These are phyloP conservation scores for Corchorus olitorius DNA, from an alignment of 345 rosid genomes.

Conservation along the genomic window DNA sequence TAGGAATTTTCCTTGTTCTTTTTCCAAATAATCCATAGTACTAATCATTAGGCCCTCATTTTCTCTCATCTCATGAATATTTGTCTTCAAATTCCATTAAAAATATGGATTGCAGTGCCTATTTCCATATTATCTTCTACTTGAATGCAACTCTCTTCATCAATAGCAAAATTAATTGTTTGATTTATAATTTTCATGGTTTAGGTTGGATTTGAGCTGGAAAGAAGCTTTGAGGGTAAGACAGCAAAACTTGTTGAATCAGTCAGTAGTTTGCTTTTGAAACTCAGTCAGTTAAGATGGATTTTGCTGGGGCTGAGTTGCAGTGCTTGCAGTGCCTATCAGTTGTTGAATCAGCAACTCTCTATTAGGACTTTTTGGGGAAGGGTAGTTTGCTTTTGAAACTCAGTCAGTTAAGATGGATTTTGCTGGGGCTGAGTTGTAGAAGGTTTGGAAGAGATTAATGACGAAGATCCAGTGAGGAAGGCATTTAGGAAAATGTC, in stretches of 20 bases:
- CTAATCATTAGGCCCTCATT: background rate
- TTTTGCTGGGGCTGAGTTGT: conserved; percentile 80
- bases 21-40: background rate
- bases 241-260: conserved; percentile 70
- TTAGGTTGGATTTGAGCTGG: conserved; percentile 75
- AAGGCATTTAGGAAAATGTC: conserved; percentile 99
- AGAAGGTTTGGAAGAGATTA: conserved; percentile 79
- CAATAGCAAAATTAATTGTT: conserved; percentile 3
- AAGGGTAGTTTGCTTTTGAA: too few species aligned
- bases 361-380: too few species aligned
- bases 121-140: conserved; percentile 5
- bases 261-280: too few species aligned
- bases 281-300: too few species aligned
- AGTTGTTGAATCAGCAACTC: conserved; percentile 94
- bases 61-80: conserved; percentile 11
- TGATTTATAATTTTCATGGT: conserved; percentile 20
- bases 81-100: background rate
- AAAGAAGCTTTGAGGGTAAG: conserved; percentile 67
- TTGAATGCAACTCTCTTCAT: background rate
- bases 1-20: background rate
- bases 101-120: background rate
- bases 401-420: too few species aligned
- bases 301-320: conserved; percentile 76
- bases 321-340: conserved; percentile 86
- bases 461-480: conserved; percentile 90